phyloP scores from a whole-genome alignment of 495 filamentous ascomycete species.

The Xylaria palmicola region DNA sequence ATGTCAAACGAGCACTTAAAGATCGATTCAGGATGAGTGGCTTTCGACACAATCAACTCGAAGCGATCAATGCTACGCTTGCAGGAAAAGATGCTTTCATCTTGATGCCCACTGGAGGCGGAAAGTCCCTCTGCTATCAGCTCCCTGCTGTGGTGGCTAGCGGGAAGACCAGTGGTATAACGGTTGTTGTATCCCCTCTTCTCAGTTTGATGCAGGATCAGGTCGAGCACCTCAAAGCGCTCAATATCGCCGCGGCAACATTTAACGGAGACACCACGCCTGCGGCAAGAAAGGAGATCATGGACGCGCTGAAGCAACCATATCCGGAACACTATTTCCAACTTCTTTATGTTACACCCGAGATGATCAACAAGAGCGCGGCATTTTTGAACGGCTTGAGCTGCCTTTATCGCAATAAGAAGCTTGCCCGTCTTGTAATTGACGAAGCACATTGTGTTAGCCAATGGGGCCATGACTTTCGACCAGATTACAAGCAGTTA shows the following conservation, averaged over 20 bases:
- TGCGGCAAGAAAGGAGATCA: slow-evolving; percentile 58
- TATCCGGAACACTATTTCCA: slow-evolving; percentile 70
- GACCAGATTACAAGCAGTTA: slow-evolving; percentile 90
- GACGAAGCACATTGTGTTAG: slow-evolving; percentile 99
- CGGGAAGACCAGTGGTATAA: slow-evolving; percentile 81
- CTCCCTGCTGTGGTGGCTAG: slow-evolving; percentile 81
- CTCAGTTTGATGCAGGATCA: slow-evolving; percentile 97
- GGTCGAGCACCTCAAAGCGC: slow-evolving; percentile 70
- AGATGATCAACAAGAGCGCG: slow-evolving; percentile 85
- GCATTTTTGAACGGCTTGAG: slow-evolving; percentile 60
- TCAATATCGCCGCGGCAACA: slow-evolving; percentile 73
- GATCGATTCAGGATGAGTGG: slow-evolving; percentile 79
- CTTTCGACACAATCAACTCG: slow-evolving; percentile 88
- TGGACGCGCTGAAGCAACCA: slow-evolving; percentile 55
- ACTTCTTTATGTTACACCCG: slow-evolving; percentile 90
- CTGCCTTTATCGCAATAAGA: slow-evolving; percentile 59
- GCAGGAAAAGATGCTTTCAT: slow-evolving; percentile 86
- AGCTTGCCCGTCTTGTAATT: slow-evolving; percentile 87
- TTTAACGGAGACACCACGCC: slow-evolving; percentile 71
- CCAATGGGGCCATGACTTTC: slow-evolving; percentile 98
- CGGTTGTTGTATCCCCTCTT: slow-evolving; percentile 90
- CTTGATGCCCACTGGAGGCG: slow-evolving; percentile 95
- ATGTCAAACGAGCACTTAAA: slow-evolving; percentile 74
- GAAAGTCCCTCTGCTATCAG: slow-evolving; percentile 96
- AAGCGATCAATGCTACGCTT: slow-evolving; percentile 93